Base-by-base conservation (phyloP, 768 basidiomycete genomes). In the Mycena floridula region DNA sequence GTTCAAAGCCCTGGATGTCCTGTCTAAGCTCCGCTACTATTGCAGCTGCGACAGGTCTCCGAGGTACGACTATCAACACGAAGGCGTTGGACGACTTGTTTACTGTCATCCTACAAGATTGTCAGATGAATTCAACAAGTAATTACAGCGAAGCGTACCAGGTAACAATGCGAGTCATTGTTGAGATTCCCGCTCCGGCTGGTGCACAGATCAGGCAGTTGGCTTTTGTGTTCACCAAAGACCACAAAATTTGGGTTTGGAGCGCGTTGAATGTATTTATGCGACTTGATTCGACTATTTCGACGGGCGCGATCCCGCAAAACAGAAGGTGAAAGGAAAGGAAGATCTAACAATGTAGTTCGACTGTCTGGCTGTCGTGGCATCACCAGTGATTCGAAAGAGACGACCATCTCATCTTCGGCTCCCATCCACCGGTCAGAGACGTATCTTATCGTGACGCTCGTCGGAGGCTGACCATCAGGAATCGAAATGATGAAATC, bases 391-490 rank as follows among this genome's bases (percentile, higher is more conserved):
- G 72, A 66, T 2, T 82, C 78, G 30, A 98, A 60, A 3, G 80
- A 61, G 30, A 97, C 69, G 2, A 54, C 50, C 7, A 83, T 54
- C 48, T 85, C 81, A 43, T 89, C 79, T 54, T 96, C 93, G 1
- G 93, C 87, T 2, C 91, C 91, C 51, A 96, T 70, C 96, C 96
- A 99, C 47, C 79, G 76, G 62, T 97, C 94, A 6, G 92, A 97
- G 37, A 89, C 76, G 27, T 80, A 83, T 15, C 89, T 80, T 44
- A 96, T 73, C 5, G 76, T 84, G 18, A 97, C 66, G 3, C 70
- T 79, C 3, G 81, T 65, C 0, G 89, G 86, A 4, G 74, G 69
- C 30, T 68, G 65, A 21, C 74, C 72, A 22, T 70, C 65, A 6
- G 79, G 69, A 37, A 96, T 73, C 0, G 91, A 79, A 43, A 98